Evolutionary conservation across 352 stramenopile species (phyloP), one percentile per base, ranked within the genome.

Genomic region (Globisporangium yorkense): DNA sequence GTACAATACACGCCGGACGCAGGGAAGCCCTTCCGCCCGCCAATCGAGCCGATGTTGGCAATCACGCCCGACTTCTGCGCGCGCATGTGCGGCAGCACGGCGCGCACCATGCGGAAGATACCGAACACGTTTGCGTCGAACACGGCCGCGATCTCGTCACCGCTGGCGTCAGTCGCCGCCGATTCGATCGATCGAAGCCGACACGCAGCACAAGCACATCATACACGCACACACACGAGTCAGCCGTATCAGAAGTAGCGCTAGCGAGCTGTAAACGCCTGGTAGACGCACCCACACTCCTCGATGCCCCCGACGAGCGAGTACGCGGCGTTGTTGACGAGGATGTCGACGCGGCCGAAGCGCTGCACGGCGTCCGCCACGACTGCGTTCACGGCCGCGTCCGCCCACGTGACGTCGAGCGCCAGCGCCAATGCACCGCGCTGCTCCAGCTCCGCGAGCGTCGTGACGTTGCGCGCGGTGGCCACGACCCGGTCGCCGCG

Each of bases 261-360:
- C 24, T 27, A 27, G 24, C 24, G 24, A 27, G 24, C 24, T 27
- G 24, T 2, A 27, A 27, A 27, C 24, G 24, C 24, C 24, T 27
- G 24, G 24, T 27, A 1, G 24, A 27, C 24, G 24, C 24, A 27
- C 24, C 24, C 24, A 27, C 24, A 27, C 24, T 27, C 24, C 24
- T 27, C 24, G 24, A 77, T 63, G 7, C 61, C 66, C 4, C 70
- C 72, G 48, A 68, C 51, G 24, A 76, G 62, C 35, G 69, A 50
- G 45, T 80, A 75, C 21, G 62, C 70, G n/a, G 70, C 70, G 62
- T 81, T 81, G 55, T 81, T 78, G 8, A 78, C 68, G 27, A 81
- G 54, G 12, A 79, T 57, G 58, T 77, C 71, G 59, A 81, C 68
- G 18, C 51, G 51, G n/a, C 67, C 67, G 37, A 67, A 67, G 43